Base-by-base conservation (phyloP, 2,329 filamentous ascomycete genomes). In the Ophiognomonia clavigignenti-juglandacearum region DNA sequence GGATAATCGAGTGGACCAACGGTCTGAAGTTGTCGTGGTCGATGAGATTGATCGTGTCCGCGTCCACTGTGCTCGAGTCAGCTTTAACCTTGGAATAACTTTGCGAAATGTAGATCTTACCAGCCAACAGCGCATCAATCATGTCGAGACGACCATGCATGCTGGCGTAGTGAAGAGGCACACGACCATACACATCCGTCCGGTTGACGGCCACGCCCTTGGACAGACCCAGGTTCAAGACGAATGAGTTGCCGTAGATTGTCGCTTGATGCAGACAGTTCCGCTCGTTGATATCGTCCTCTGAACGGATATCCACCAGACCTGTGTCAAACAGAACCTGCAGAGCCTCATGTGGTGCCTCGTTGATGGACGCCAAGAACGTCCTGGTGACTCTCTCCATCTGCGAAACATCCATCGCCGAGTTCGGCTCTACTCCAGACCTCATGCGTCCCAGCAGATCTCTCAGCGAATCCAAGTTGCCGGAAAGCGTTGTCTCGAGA, bases 1-100 rank as follows among this genome's bases (percentile, higher is more conserved):
- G 90, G 44, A 96, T 91, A 53, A 97, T 96, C 36, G 89, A 86
- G 66, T 97, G 93, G 48, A 98, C 93, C 38, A 98, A 71, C 1
- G 93, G 91, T 0, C 92, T 97, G 64, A 96, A 98, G 66, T 96
- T 96, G 69, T 98, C 92, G 61, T 97, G 88, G 60, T 98, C 93
- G 61, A 91, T 91, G 34, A 86, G 73, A 61, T 97, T 83, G 51
- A 97, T 86, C 0, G 89, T 96, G 39, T 86, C 83, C 19, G 80
- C 80, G 82, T 47, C 47, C 14, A 53, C 47, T 45, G 26, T 18
- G 26, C n/a, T 29, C 8, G 24, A 16, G n/a, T 31, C 14, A 43
- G 38, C 22, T 32, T 4, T 14, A 14, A 6, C 27, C 31, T 24
- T 32, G 13, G n/a, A 20, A 4, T 47, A n/a, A 36, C n/a, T n/a